Evolutionary conservation across 2,329 filamentous ascomycete genomes (phyloP), one percentile per base, ranked within the genome.

Genomic region (Cyanodermella asteris): DNA sequence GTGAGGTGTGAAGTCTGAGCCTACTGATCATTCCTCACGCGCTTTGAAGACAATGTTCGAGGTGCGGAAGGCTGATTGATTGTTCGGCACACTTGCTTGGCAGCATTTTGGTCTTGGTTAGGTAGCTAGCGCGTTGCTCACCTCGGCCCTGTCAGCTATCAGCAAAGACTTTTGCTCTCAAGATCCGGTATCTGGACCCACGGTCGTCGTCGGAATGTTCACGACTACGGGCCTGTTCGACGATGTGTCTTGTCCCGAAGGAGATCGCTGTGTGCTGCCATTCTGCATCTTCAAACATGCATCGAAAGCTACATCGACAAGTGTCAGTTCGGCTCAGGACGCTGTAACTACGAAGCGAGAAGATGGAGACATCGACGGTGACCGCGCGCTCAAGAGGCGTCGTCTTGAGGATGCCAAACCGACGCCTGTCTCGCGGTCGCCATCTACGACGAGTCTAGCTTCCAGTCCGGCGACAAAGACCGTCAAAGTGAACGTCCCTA

Each of bases 251-350:
- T 72, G 65, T 40, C 65, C 65, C 6, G 48, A 54, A 32, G 52
- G 51, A 9, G 37, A 44, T 15, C 33, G 44, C 30, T 72, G 66
- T 43, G 37, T 43, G 16, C 45, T 70, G 8, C 46, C 59, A 9
- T 55, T 56, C 32, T 72, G 66, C 45, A 56, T 70, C 12, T 72
- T 70, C 43, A 51, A 46, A 8, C 66, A 72, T 9, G 6, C 27
- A 9, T 13, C 25, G 6, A 23, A 7, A 12, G 12, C 5, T n/a
- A 4, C 14, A 15, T n/a, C 18, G 3, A 5, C 22, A 20, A 20
- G 20, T 7, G 9, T 25, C 13, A 23, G 21, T 18, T 20, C 17
- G n/a, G 21, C 26, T 20, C 20, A 15, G 27, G 13, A 24, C 20
- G 21, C 28, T 12, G 33, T 33, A 23, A 38, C 36, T 22, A n/a